Conservation (phyloP, 73 alveolate species). For the Paramecium sonneborni region DNA sequence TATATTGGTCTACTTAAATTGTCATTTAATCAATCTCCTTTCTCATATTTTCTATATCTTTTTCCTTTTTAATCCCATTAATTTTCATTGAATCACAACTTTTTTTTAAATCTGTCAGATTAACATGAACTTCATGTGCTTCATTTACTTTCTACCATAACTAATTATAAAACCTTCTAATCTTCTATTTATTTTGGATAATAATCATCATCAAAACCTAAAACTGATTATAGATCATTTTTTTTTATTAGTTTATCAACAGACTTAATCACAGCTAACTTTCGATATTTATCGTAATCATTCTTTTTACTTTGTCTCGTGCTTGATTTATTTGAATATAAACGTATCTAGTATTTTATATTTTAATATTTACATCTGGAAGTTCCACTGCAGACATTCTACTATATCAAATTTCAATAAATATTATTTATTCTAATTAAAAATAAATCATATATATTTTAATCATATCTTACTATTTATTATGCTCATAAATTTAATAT, state of each 20-base stretch:
- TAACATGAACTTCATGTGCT: slow-evolving; percentile 34
- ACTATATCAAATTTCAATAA: neutral
- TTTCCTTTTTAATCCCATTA: neutral
- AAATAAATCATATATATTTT: neutral
- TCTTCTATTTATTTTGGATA: slow-evolving; percentile 47
- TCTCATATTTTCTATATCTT: slow-evolving; percentile 48
- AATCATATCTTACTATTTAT: neutral
- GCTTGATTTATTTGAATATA: slow-evolving; percentile 31
- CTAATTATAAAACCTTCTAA: neutral
- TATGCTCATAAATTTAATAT: neutral
- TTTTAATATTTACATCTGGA: slow-evolving; percentile 25
- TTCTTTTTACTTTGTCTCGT: neutral
- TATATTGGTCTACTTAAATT: neutral
- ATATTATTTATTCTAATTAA: neutral
- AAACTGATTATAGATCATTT: slow-evolving; percentile 15
- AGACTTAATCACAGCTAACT: neutral
- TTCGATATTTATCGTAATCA: slow-evolving; percentile 6
- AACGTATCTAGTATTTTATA: neutral
- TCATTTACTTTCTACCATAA: slow-evolving; percentile 33
- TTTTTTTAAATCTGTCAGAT: slow-evolving; percentile 36
- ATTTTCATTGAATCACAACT: slow-evolving; percentile 33
- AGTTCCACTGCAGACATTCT: slow-evolving; percentile 49
- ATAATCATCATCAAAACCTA: slow-evolving; percentile 40
- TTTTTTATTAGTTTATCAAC: slow-evolving; percentile 26
- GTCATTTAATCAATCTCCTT: slow-evolving; percentile 22